These are phyloP conservation scores for Trifolium fragiferum DNA, from an alignment of 306 rosid species.

Conservation along the genomic window DNA sequence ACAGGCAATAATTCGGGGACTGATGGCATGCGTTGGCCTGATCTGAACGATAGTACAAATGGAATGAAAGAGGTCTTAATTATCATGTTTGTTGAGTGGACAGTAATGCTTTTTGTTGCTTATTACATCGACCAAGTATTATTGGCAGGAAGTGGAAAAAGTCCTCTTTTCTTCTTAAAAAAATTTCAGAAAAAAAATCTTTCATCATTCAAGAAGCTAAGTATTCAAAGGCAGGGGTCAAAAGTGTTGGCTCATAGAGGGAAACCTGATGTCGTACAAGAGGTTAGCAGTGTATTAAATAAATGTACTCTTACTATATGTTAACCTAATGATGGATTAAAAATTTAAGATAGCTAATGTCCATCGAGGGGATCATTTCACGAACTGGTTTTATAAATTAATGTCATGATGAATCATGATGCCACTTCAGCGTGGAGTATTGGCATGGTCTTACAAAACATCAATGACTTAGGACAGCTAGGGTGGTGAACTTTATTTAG, in stretches of 20 bases:
- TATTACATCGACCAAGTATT: conserved; percentile 67
- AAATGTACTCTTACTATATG: background rate
- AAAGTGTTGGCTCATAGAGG: conserved; percentile 66
- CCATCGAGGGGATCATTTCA: conserved; percentile 16
- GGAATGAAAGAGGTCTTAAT: conserved; percentile 75
- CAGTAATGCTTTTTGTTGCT: conserved; percentile 56
- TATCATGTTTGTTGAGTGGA: conserved; percentile 78
- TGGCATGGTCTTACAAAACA: background rate
- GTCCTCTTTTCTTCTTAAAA: conserved; percentile 65
- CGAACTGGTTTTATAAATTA: conserved; percentile 4
- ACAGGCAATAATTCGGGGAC: conserved; percentile 45
- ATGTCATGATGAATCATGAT: background rate
- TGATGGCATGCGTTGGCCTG: conserved; percentile 74
- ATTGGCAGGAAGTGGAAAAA: conserved; percentile 61
- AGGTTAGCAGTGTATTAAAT: conserved; percentile 52
- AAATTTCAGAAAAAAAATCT: conserved; percentile 50
- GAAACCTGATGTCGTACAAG: conserved; percentile 72
- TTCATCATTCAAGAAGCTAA: conserved; percentile 47
- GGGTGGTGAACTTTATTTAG: background rate
- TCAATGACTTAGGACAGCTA: background rate
- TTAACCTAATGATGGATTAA: conserved; percentile 32
- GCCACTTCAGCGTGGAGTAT: conserved; percentile 5
- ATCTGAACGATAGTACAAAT: conserved; percentile 56
- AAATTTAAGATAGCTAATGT: conserved; percentile 61
- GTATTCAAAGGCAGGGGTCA: conserved; percentile 56